Percentiles rank a stretch among this genome's conserved stretches.
phyloP scores from a whole-genome alignment of 1,139 yeast genomes.

The Wickerhamomyces sp. region DNA sequence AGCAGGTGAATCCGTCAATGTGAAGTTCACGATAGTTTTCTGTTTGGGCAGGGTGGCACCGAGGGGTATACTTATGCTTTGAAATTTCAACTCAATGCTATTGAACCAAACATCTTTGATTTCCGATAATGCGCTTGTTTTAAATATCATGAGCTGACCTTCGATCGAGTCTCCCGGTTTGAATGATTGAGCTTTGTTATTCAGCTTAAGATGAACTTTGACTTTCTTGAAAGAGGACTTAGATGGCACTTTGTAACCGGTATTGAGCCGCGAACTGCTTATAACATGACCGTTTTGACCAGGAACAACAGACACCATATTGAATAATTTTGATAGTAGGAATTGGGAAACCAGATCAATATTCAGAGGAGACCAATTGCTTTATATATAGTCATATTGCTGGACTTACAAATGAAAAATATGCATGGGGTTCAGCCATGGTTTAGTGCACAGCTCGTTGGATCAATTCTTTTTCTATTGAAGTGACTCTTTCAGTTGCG shows the following conservation, averaged over 20 bases:
- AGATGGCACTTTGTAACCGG: conserved; percentile 14
- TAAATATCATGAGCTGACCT: conserved; percentile 13
- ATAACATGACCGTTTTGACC: not conserved
- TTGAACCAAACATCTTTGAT: conserved; percentile 18
- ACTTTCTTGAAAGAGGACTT: conserved; percentile 11
- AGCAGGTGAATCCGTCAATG: conserved; percentile 8
- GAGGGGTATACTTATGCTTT: conserved; percentile 5
- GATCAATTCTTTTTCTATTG: too few relatives aligned
- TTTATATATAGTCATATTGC: too few relatives aligned
- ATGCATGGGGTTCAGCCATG: too few relatives aligned
- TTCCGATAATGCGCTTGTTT: conserved; percentile 5
- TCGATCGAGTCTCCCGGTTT: conserved; percentile 15
- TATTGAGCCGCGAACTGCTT: not conserved
- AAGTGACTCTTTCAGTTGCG: too few relatives aligned
- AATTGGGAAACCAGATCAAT: too few relatives aligned
- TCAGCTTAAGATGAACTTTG: conserved; percentile 11
- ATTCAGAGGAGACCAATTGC: too few relatives aligned
- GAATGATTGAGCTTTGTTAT: conserved; percentile 4
- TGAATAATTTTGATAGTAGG: too few relatives aligned
- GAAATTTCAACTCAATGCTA: conserved; percentile 16
- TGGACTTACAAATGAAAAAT: too few relatives aligned
- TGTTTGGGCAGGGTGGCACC: not conserved
- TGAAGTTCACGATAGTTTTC: conserved; percentile 8
- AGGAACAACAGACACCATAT: not conserved
- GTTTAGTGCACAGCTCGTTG: too few relatives aligned